Base-by-base conservation (phyloP, 306 rosid species). In the Rosa chinensis region DNA sequence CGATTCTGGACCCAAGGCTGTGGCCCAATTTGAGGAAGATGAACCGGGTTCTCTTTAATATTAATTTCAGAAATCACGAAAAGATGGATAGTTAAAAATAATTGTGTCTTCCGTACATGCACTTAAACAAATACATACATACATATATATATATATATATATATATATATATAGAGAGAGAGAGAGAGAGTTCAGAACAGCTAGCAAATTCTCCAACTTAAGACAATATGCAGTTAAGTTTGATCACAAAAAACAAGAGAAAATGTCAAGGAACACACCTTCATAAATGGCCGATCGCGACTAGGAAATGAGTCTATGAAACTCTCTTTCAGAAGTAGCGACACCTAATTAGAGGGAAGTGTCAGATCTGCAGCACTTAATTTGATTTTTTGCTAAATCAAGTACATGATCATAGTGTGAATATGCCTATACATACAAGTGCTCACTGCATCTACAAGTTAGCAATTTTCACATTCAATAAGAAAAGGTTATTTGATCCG, bases 321-420 rank as follows among this genome's bases (percentile, higher is more conserved):
- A 87, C 99, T 96, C 88, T 96, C 99, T 90, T 88, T 96, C 94
- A 96, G 76, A 83, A 96, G 99, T 87, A 96, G 86, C 2, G 99
- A 96, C 49, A 96, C 99, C 99, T 96, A 77, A 66, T 77, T 58
- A 47, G 68, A 81, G 79, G 53, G 48, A 70, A 55, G 28, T 62
- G 76, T 71, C 79, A 86, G 82, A 85, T 78, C 66, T 11, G 78
- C n/a, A 78, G 84, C 39, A 80, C 53, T 78, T 21, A 6, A 16
- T 28, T 47, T 71, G 23, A 18, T 25, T 48, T 5, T 48, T 71
- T 25, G 7, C 43, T 28, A 28, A 71, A 49, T 14, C 47, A 78
- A 50, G 68, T 55, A 78, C 63, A n/a, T 37, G 49, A 8, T 78
- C 78, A 52, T 72, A 14, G 79, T 79, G 56, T n/a, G 64, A 56